phyloP scores from a whole-genome alignment of 2,329 filamentous ascomycete species.

The Nemania serpens region DNA sequence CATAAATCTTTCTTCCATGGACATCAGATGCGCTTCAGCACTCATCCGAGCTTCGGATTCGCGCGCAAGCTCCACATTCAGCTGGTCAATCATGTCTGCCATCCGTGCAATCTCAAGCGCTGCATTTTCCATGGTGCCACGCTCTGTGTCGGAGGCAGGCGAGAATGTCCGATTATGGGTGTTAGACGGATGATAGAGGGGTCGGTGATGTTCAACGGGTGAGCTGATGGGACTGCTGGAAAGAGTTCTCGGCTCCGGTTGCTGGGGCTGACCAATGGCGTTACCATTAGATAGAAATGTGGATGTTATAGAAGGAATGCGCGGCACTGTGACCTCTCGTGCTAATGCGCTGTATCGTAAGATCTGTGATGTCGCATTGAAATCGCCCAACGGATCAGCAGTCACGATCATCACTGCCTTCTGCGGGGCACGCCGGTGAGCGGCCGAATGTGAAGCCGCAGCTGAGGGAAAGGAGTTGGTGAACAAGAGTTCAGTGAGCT shows the following conservation, averaged over 20 bases:
- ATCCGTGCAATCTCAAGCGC: conserved; percentile 82
- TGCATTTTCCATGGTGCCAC: conserved; percentile 80
- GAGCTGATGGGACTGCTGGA: conserved; percentile 36
- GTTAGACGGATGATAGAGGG: conserved; percentile 48
- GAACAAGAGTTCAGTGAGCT: conserved; percentile 82
- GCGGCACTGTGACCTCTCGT: conserved; percentile 87
- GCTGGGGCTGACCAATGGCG: conserved; percentile 25
- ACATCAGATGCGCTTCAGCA: conserved; percentile 73
- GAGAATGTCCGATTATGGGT: conserved; percentile 39
- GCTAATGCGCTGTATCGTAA: conserved; percentile 92
- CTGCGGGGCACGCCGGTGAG: conserved; percentile 69
- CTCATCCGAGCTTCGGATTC: conserved; percentile 73
- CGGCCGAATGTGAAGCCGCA: conserved; percentile 49
- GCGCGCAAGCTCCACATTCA: conserved; percentile 70
- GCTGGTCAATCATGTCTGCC: conserved; percentile 74
- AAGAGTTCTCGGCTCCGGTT: conserved; percentile 30
- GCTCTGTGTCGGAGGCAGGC: conserved; percentile 53
- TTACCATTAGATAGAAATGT: conserved; percentile 60
- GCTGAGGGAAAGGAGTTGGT: conserved; percentile 82
- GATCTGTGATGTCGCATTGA: conserved; percentile 96
- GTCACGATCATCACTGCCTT: conserved; percentile 96
- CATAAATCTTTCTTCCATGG: conserved; percentile 67
- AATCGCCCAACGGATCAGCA: conserved; percentile 89
- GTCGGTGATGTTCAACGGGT: conserved; percentile 44
- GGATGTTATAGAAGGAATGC: conserved; percentile 80